Evolutionary conservation across 2,329 filamentous ascomycete genomes (phyloP).

Genomic region (Calonectria ilicicola): DNA sequence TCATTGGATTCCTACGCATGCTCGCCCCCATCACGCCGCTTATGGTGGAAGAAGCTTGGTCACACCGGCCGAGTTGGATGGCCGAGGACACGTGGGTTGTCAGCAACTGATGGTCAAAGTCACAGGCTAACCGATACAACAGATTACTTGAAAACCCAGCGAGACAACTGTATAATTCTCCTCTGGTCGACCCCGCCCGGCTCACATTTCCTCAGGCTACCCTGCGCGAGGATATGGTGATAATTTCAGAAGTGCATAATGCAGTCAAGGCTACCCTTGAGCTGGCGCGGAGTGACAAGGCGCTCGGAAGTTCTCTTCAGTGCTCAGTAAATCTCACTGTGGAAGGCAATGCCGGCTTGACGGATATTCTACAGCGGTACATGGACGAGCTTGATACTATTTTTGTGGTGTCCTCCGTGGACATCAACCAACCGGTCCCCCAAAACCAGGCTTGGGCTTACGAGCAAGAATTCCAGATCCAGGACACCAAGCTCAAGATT

Average conservation of each 20-base stretch:
- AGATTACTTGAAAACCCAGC: slow-evolving; percentile 54
- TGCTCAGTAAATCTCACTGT: slow-evolving; percentile 73
- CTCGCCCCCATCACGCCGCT: slow-evolving; percentile 84
- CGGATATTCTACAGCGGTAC: slow-evolving; percentile 53
- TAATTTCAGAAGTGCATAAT: slow-evolving; percentile 67
- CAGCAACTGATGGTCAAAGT: slow-evolving; percentile 2
- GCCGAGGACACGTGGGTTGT: slow-evolving; percentile 58
- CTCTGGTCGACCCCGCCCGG: slow-evolving; percentile 55
- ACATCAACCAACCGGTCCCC: slow-evolving; percentile 53
- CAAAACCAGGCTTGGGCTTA: slow-evolving; percentile 55
- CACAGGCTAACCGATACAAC: slow-evolving; percentile 30
- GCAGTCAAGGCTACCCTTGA: slow-evolving; percentile 84
- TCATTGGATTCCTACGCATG: slow-evolving; percentile 80
- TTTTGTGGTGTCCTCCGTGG: slow-evolving; percentile 77
- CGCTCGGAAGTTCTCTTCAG: slow-evolving; percentile 84
- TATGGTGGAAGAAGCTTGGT: slow-evolving; percentile 90
- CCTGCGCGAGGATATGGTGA: slow-evolving; percentile 57
- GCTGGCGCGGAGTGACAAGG: slow-evolving; percentile 75
- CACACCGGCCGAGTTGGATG: slow-evolving; percentile 76
- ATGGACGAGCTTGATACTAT: slow-evolving; percentile 69
- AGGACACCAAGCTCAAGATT: slow-evolving; percentile 51
- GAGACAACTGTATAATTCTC: slow-evolving; percentile 59
- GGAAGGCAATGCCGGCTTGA: slow-evolving; percentile 46
- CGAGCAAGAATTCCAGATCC: slow-evolving; percentile 56
- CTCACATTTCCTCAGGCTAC: slow-evolving; percentile 52